Evolutionary conservation across 441 rosid species (phyloP).

Genomic region (Flueggea neowawraea): DNA sequence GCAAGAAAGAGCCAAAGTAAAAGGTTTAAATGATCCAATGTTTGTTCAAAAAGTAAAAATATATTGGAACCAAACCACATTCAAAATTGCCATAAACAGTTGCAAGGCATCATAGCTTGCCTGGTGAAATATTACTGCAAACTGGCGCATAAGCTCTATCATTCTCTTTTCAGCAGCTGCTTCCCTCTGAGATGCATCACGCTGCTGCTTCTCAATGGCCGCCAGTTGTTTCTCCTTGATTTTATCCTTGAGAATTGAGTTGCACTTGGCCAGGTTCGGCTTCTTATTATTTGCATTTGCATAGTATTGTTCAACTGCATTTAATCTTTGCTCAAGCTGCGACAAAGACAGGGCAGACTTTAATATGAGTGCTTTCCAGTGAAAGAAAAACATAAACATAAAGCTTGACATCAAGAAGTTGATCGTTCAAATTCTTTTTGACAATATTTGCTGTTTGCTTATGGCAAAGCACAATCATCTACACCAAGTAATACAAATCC

Average conservation of each 20-base stretch:
- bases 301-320: constrained; percentile 77
- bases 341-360: too few relatives aligned
- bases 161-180: constrained; percentile 87
- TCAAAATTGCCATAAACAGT: too few relatives aligned
- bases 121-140: constrained; percentile 49
- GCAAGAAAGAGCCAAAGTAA: too few relatives aligned
- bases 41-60: too few relatives aligned
- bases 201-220: constrained; percentile 60
- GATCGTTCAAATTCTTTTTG: too few relatives aligned
- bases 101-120: not conserved
- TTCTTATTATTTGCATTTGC: constrained; percentile 32
- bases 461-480: too few relatives aligned
- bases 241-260: constrained; percentile 60
- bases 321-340: constrained; percentile 75
- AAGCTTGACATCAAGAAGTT: too few relatives aligned
- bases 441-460: too few relatives aligned
- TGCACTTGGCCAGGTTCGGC: constrained; percentile 44
- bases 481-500: not conserved
- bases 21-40: too few relatives aligned
- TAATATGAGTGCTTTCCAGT: too few relatives aligned
- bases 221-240: constrained; percentile 58
- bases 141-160: constrained; percentile 94
- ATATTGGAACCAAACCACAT: too few relatives aligned
- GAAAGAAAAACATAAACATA: too few relatives aligned
- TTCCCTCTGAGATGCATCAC: constrained; percentile 66